Evolutionary conservation across 495 filamentous ascomycete species (phyloP).

Genomic region (Alectoria sarmentosa): DNA sequence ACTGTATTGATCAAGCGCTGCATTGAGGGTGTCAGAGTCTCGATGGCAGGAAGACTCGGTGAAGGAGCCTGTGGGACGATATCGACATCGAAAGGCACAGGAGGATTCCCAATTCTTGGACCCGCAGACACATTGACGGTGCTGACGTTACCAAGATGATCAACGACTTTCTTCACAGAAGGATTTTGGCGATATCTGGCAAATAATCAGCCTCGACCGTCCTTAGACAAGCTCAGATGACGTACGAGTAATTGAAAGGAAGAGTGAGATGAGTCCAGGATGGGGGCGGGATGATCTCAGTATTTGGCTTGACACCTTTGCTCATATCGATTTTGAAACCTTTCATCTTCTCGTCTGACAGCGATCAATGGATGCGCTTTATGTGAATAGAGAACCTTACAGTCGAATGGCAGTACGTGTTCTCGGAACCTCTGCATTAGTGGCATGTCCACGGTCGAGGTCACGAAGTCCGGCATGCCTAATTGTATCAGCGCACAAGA

Average conservation of each 20-base stretch:
- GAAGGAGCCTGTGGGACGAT: constrained; percentile 45
- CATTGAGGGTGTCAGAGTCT: constrained; percentile 42
- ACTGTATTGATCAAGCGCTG: constrained; percentile 53
- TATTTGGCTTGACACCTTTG: constrained; percentile 48
- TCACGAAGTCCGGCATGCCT: constrained; percentile 71
- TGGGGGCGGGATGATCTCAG: constrained; percentile 75
- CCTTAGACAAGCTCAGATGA: not conserved
- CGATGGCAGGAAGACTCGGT: constrained; percentile 41
- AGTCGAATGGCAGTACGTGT: constrained; percentile 55
- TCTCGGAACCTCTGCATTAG: constrained; percentile 63
- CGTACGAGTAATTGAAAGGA: constrained; percentile 58
- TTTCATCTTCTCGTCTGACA: constrained; percentile 57
- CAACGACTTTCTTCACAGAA: constrained; percentile 45
- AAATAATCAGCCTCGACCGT: constrained; percentile 11
- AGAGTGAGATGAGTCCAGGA: constrained; percentile 58
- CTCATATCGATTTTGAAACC: constrained; percentile 63
- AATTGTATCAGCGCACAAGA: constrained; percentile 9
- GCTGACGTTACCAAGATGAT: constrained; percentile 42
- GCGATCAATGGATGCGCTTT: not conserved
- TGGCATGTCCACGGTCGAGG: constrained; percentile 49
- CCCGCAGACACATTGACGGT: constrained; percentile 46
- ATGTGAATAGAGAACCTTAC: constrained; percentile 34
- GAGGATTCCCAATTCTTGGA: constrained; percentile 46
- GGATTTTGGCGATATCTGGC: constrained; percentile 53
- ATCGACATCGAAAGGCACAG: constrained; percentile 53